Base-by-base conservation (phyloP, 805 yeast genomes). In the Yarrowia sp. region DNA sequence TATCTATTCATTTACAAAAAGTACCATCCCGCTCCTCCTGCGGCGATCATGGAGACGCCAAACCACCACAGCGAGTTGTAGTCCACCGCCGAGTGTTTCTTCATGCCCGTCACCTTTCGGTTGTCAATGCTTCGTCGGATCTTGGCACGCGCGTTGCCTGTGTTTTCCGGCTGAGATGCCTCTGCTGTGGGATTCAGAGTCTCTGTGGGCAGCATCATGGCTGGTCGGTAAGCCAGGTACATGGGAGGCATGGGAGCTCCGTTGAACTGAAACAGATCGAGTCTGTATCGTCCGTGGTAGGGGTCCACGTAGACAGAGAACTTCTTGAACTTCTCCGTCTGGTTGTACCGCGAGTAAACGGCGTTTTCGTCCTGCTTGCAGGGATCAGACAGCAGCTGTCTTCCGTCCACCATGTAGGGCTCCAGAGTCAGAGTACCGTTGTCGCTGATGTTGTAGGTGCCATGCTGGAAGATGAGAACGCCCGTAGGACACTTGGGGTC, bases 141-240 rank as follows among this genome's bases (percentile, higher is more conserved):
- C 63, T 77, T 70, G 17, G 48, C 50, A 8, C 51, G 63, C 1
- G 63, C n/a, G 51, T 61, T 65, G 45, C 14, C 51, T 1, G 39
- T 41, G 38, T 44, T 39, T n/a, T 31, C 42, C 33, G 63, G 63
- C 45, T 42, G 63, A 15, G 57, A 17, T 8, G 31, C 66, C n/a
- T 38, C 65, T 8, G 79, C 79, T 1, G 96, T 89, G 22, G 99
- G 99, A 76, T 92, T 93, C 81, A 95, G 78, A 0, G 98, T 92
- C 63, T 74, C 77, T 0, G 98, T 95, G 22, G 99, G 99, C 67
- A 95, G 84, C 99, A 95, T 95, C 84, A 89, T 82, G 9, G 99
- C 96, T 6, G 99, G 99, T 71, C 84, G 83, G 79, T 92, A 95
- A 1, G 96, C 97, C 75, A 95, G 81, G 76, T 91, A 95, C 71